Conservation (phyloP, 805 yeast genomes). For the Monosporozyma yasuniensis region DNA sequence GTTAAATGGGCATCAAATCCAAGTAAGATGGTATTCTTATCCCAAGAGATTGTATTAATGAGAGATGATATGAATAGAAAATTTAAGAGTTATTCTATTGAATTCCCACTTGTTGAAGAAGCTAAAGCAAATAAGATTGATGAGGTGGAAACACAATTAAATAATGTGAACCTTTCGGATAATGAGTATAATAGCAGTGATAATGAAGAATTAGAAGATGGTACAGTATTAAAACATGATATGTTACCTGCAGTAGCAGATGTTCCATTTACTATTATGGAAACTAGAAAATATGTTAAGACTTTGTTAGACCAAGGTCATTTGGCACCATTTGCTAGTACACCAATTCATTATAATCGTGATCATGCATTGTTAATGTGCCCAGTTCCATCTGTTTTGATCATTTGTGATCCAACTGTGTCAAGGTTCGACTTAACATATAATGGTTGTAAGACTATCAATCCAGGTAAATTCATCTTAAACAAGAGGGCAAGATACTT, state of each 20-base stretch:
- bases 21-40: constrained; percentile 59
- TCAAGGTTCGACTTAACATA: constrained; percentile 68
- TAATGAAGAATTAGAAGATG: constrained; percentile 1
- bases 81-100: constrained; percentile 59
- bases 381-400: constrained; percentile 64
- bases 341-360: constrained; percentile 58
- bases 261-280: constrained; percentile 6
- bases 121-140: constrained; percentile 15
- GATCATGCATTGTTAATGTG: constrained; percentile 62
- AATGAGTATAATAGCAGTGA: not conserved
- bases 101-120: constrained; percentile 36
- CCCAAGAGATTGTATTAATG: constrained; percentile 71
- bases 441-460: constrained; percentile 72
- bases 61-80: constrained; percentile 68
- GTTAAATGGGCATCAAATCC: constrained; percentile 70
- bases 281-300: constrained; percentile 63
- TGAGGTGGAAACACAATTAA: constrained; percentile 13
- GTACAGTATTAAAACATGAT: not conserved
- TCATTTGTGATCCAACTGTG: constrained; percentile 63
- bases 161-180: constrained; percentile 12
- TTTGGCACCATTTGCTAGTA: constrained; percentile 66
- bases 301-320: constrained; percentile 84
- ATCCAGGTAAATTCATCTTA: constrained; percentile 51
- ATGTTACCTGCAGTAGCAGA: not conserved
- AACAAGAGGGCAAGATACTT: constrained; percentile 51